Base-by-base conservation (phyloP, 1,284 basidiomycete species). In the Lentinula novae-zelandiae region DNA sequence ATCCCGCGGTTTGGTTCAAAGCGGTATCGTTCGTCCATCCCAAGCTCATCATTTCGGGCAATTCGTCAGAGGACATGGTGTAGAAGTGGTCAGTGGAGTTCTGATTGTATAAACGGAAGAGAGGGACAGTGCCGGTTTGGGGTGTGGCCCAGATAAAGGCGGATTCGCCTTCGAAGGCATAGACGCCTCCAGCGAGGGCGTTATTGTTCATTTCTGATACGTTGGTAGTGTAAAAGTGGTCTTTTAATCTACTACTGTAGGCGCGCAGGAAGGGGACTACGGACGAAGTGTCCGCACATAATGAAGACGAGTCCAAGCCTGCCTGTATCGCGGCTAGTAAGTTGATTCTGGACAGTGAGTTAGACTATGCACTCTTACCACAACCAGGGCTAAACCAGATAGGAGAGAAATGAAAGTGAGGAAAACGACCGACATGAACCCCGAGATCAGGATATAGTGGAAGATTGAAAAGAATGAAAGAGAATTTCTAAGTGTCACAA, bases 171-270 rank as follows among this genome's bases (percentile, higher is more conserved):
- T 58, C 46, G 1, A 58, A 40, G 3, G 33, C 12, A 20, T 58
- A 58, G 12, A 36, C 46, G 3, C 31, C 55, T 38, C 6, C 33
- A 27, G 38, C 4, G n/a, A 48, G 36, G 5, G 57, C 34, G 17
- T 22, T n/a, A 20, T 34, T 12, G 15, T 38, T 20, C 44, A 50
- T 58, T 39, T 58, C 46, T 4, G 57, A 50, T 36, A 33, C 27
- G 31, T 58, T 58, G 2, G 57, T 58, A 33, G 57, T 58, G 38
- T 58, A 58, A 44, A 58, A 58, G 17, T 58, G 57, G 46, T 58
- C 57, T 49, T n/a, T n/a, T 13, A 33, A 13, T 13, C 36, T 22
- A 34, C 31, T 33, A 31, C 36, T 57, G 22, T 34, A 46, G 31
- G 55, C 40, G 9, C 55, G 42, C 7, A 46, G n/a, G 33, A 57